A percentile compares a stretch with the other conserved stretches of the same genome.
Evolutionary conservation across 306 rosid genomes (phyloP).

Genomic region (Alnus rubra): DNA sequence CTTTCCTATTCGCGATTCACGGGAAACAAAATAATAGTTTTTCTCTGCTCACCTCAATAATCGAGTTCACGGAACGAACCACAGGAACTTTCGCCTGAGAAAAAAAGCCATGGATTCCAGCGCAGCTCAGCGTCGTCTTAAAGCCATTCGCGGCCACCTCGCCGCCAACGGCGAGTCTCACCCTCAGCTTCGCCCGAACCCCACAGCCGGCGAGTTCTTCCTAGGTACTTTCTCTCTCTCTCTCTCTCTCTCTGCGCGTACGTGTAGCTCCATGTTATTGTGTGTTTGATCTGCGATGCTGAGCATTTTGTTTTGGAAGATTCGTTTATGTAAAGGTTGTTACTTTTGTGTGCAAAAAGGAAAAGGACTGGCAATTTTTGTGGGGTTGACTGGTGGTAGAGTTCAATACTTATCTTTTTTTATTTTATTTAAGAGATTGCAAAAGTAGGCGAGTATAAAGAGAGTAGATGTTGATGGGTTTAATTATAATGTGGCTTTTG

Average conservation of each 20-base stretch:
- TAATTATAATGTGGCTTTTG: background rate
- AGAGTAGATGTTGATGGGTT: background rate
- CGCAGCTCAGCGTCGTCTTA: slow-evolving; percentile 71
- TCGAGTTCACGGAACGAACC: background rate
- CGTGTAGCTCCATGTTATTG: background rate
- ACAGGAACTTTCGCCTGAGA: background rate
- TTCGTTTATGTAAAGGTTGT: background rate
- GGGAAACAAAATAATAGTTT: too few relatives aligned
- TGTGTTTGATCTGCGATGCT: too few relatives aligned
- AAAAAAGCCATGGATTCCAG: slow-evolving; percentile 54
- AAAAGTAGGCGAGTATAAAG: background rate
- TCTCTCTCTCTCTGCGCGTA: background rate
- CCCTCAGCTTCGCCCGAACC: slow-evolving; percentile 52
- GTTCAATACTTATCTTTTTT: background rate
- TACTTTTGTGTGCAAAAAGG: background rate
- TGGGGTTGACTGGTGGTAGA: background rate
- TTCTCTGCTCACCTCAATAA: background rate
- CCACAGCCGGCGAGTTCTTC: slow-evolving; percentile 76
- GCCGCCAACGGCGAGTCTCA: slow-evolving; percentile 41
- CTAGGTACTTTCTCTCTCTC: slow-evolving; percentile 47
- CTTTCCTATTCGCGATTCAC: background rate
- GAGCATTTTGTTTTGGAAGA: background rate
- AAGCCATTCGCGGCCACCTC: slow-evolving; percentile 62
- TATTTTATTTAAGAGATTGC: background rate
- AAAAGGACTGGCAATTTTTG: background rate